A percentile compares a stretch with the other conserved stretches of the same genome.
Evolutionary conservation across 1,284 basidiomycete genomes (phyloP).

Genomic region (Dichomitus squalens): DNA sequence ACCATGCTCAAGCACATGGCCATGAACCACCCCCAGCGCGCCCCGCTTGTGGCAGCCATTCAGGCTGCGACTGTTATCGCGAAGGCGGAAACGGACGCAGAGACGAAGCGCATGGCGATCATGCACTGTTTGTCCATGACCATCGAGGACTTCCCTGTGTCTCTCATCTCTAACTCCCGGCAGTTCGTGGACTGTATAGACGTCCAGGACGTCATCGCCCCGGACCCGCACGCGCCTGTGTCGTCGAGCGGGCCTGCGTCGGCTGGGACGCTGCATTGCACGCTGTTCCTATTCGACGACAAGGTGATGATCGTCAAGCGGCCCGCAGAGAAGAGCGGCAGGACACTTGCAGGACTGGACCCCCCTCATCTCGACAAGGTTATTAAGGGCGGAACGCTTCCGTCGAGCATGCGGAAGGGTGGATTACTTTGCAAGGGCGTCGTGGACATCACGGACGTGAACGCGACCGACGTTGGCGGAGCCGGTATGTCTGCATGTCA

Average conservation of each 20-base stretch:
- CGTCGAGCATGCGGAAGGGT: constrained; percentile 69
- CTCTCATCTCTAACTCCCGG: constrained; percentile 83
- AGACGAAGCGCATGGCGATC: constrained; percentile 87
- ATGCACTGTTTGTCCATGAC: constrained; percentile 86
- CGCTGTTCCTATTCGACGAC: constrained; percentile 94
- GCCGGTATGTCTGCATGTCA: constrained; percentile 51
- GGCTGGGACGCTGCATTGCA: constrained; percentile 66
- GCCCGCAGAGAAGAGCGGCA: constrained; percentile 75
- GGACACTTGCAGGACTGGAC: constrained; percentile 81
- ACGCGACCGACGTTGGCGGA: constrained; percentile 83
- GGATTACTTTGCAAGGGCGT: constrained; percentile 88
- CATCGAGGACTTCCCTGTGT: constrained; percentile 90
- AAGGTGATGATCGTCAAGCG: constrained; percentile 92
- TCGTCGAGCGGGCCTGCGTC: constrained; percentile 37
- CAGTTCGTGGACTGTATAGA: constrained; percentile 94
- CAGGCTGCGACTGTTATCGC: constrained; percentile 91
- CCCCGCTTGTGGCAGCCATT: constrained; percentile 84
- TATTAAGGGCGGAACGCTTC: constrained; percentile 62
- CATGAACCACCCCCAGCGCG: constrained; percentile 75
- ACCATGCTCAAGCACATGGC: constrained; percentile 89
- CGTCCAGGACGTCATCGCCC: constrained; percentile 77
- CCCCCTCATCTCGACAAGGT: constrained; percentile 67
- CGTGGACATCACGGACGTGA: constrained; percentile 83
- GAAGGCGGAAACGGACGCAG: constrained; percentile 88
- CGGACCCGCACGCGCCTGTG: constrained; percentile 38